Evolutionary conservation across 2,329 filamentous ascomycete species (phyloP).

Genomic region (Trichoderma koningiopsis): DNA sequence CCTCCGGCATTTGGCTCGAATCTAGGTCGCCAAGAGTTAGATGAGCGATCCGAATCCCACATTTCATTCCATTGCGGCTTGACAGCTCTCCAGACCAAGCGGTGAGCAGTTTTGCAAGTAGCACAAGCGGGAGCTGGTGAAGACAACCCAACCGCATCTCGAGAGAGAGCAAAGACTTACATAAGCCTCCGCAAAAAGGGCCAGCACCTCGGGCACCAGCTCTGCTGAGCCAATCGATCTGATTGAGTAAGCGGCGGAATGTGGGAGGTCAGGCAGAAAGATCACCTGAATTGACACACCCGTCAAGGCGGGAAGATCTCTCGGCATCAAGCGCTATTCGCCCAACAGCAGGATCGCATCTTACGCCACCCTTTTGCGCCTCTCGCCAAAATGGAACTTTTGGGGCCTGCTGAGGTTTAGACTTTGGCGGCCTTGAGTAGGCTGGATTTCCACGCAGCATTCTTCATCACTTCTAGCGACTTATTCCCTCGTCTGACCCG

Average conservation of each 20-base stretch:
- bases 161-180: not conserved
- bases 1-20: conserved; percentile 18
- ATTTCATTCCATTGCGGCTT: not conserved
- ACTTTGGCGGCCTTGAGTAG: conserved; percentile 4
- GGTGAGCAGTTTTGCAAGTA: not conserved
- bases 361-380: not conserved
- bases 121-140: not conserved
- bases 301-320: conserved; percentile 24
- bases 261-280: not conserved
- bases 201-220: not conserved
- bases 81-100: not conserved
- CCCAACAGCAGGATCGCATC: conserved; percentile 2
- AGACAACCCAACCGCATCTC: not conserved
- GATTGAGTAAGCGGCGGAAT: conserved; percentile 1
- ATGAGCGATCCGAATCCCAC: conserved; percentile 1
- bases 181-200: not conserved
- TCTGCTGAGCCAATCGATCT: not conserved
- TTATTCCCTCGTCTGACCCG: not conserved
- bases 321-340: conserved; percentile 26
- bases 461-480: conserved; percentile 20
- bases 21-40: conserved; percentile 14
- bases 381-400: conserved; percentile 23
- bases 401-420: conserved; percentile 25
- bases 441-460: conserved; percentile 21
- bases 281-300: conserved; percentile 19